A percentile compares a stretch with the other conserved stretches of the same genome.
Conservation (phyloP, 2,329 filamentous ascomycete genomes). For the Pseudodiploospora longispora region DNA sequence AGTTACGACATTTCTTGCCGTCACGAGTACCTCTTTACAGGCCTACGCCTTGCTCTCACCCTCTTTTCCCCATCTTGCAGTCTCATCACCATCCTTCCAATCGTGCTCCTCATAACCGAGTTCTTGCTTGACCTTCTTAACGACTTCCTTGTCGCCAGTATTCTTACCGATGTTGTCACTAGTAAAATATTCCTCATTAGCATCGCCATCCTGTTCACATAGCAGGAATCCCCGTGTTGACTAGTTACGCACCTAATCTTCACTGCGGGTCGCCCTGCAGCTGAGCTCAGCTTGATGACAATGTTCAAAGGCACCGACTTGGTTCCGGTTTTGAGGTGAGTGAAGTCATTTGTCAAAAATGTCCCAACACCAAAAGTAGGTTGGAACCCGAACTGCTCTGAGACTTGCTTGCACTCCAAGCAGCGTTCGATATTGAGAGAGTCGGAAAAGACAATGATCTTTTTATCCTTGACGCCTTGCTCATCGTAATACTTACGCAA, state of each 20-base stretch:
- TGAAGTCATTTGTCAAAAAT: slow-evolving; percentile 91
- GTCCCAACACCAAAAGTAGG: slow-evolving; percentile 93
- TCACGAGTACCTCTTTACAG: no score
- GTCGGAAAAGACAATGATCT: slow-evolving; percentile 92
- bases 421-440: slow-evolving; percentile 87
- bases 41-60: slow-evolving; percentile 17
- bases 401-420: slow-evolving; percentile 78
- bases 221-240: no score
- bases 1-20: no score
- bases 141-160: slow-evolving; percentile 73
- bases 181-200: neutral
- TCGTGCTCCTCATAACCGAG: slow-evolving; percentile 79
- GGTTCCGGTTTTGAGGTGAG: slow-evolving; percentile 58
- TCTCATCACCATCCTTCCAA: slow-evolving; percentile 81
- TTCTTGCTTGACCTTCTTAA: slow-evolving; percentile 74
- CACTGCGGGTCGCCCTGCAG: slow-evolving; percentile 70
- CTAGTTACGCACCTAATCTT: slow-evolving; percentile 60
- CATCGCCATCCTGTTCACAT: no score
- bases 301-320: slow-evolving; percentile 94
- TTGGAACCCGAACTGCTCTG: slow-evolving; percentile 72
- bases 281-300: slow-evolving; percentile 91
- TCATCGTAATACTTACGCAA: slow-evolving; percentile 75
- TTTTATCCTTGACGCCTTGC: slow-evolving; percentile 68
- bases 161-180: slow-evolving; percentile 88
- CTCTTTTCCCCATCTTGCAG: slow-evolving; percentile 65